These are phyloP conservation scores for Taphrina flavorubra DNA, from an alignment of 1,139 yeast species.

Conservation along the genomic window DNA sequence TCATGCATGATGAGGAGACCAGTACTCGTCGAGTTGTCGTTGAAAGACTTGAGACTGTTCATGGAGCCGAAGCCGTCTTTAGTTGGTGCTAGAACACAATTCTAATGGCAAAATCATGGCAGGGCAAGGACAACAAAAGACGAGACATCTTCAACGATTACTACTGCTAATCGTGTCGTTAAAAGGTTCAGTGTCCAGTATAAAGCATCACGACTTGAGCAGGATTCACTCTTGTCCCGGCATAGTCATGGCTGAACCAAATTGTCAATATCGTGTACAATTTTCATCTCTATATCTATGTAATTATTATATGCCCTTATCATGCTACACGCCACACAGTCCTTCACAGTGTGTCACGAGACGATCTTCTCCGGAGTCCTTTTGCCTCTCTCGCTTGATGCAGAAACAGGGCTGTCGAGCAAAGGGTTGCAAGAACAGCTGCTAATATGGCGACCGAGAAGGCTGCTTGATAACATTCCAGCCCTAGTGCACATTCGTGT, in stretches of 20 bases:
- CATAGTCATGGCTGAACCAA: too few relatives aligned
- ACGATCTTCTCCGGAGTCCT: background rate
- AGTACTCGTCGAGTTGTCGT: conserved; percentile 60
- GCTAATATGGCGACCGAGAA: conserved; percentile 26
- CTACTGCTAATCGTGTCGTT: too few relatives aligned
- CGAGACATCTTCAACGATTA: too few relatives aligned
- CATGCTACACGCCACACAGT: too few relatives aligned
- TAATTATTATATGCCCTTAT: too few relatives aligned
- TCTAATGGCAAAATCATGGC: too few relatives aligned
- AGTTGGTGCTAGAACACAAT: conserved; percentile 63
- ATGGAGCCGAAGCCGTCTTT: conserved; percentile 61
- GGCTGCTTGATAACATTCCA: conserved; percentile 45
- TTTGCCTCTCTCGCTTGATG: background rate
- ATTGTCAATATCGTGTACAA: too few relatives aligned
- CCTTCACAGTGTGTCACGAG: background rate
- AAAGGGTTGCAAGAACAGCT: conserved; percentile 3
- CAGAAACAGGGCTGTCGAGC: conserved; percentile 1
- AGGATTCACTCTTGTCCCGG: too few relatives aligned
- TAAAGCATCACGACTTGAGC: too few relatives aligned
- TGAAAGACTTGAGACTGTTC: conserved; percentile 66
- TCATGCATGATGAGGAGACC: conserved; percentile 50
- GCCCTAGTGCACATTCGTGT: conserved; percentile 45
- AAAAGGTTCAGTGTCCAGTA: too few relatives aligned
- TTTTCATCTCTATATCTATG: background rate
- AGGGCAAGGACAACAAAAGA: too few relatives aligned